Evolutionary conservation across 495 filamentous ascomycete species (phyloP).

Genomic region (Hypomontagnella monticulosa): DNA sequence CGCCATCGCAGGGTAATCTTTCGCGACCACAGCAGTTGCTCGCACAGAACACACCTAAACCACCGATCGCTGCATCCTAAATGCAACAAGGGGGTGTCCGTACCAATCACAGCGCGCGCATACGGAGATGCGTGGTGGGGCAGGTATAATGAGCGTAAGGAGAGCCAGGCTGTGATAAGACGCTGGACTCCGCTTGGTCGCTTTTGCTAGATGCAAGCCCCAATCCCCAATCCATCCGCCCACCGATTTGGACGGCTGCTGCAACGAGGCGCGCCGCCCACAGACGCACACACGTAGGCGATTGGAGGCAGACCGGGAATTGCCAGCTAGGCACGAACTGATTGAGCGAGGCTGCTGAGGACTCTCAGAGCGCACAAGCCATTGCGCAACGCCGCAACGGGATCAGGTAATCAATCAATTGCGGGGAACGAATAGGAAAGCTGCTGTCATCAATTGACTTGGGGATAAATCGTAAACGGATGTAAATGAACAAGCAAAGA

Average conservation of each 20-base stretch:
- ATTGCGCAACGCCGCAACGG: conserved; percentile 37
- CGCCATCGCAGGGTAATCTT: conserved; percentile 47
- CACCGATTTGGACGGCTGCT: conserved; percentile 22
- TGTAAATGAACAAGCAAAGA: conserved; percentile 9
- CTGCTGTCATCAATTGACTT: conserved; percentile 19
- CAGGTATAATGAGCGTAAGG: conserved; percentile 5
- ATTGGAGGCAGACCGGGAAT: conserved; percentile 15
- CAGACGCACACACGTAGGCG: conserved; percentile 13
- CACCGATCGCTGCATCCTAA: conserved; percentile 37
- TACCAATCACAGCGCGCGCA: conserved; percentile 32
- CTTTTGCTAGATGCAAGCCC: not conserved
- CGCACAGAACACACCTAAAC: conserved; percentile 30
- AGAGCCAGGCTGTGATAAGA: conserved; percentile 30
- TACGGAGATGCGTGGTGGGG: conserved; percentile 25
- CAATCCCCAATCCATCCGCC: conserved; percentile 3
- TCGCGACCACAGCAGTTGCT: conserved; percentile 33
- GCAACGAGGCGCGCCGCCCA: conserved; percentile 20
- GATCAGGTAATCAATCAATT: conserved; percentile 17
- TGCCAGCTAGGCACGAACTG: conserved; percentile 27
- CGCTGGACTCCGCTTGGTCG: conserved; percentile 35
- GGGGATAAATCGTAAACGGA: not conserved
- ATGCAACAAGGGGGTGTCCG: conserved; percentile 32
- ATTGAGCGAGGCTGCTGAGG: conserved; percentile 26
- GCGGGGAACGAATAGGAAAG: conserved; percentile 30
- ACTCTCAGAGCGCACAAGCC: conserved; percentile 24